phyloP scores from a whole-genome alignment of 768 basidiomycete species.

The Rhodotorula paludigena region DNA sequence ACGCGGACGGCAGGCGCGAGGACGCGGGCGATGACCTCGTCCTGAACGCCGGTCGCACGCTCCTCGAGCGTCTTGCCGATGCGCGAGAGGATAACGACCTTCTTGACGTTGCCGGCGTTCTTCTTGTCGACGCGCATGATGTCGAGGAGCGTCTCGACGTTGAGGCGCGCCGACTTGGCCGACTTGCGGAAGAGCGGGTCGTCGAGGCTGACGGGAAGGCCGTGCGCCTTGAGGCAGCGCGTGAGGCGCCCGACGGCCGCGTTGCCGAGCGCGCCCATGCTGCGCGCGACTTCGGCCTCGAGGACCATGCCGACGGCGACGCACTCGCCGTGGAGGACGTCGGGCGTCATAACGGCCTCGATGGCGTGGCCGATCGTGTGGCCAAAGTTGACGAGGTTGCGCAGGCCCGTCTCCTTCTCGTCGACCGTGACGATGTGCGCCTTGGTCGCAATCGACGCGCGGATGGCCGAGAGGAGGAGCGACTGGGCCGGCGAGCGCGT shows the following conservation, averaged over 20 bases:
- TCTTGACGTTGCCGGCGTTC: constrained; percentile 86
- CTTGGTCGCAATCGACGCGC: constrained; percentile 90
- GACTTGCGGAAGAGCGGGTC: constrained; percentile 72
- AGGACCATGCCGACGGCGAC: constrained; percentile 93
- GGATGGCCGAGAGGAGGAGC: constrained; percentile 82
- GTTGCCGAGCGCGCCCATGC: constrained; percentile 79
- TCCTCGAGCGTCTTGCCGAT: constrained; percentile 91
- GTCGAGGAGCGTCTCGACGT: constrained; percentile 75
- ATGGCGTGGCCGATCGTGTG: constrained; percentile 98
- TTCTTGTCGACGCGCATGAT: constrained; percentile 91
- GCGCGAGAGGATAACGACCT: constrained; percentile 80
- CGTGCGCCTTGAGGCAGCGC: constrained; percentile 81
- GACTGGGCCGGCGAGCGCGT: constrained; percentile 70
- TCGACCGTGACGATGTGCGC: constrained; percentile 95
- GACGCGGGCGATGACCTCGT: constrained; percentile 73
- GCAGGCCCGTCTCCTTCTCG: constrained; percentile 90
- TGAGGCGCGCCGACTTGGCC: constrained; percentile 62
- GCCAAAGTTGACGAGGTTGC: constrained; percentile 98
- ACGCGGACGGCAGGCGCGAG: constrained; percentile 76
- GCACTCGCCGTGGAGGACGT: constrained; percentile 93
- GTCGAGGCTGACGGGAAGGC: constrained; percentile 72
- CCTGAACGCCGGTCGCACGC: constrained; percentile 78
- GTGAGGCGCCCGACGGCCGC: constrained; percentile 86
- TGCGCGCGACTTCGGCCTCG: constrained; percentile 87
- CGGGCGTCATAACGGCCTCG: constrained; percentile 88